Evolutionary conservation across 495 filamentous ascomycete species (phyloP).

Genomic region (Neurospora tetraspora): DNA sequence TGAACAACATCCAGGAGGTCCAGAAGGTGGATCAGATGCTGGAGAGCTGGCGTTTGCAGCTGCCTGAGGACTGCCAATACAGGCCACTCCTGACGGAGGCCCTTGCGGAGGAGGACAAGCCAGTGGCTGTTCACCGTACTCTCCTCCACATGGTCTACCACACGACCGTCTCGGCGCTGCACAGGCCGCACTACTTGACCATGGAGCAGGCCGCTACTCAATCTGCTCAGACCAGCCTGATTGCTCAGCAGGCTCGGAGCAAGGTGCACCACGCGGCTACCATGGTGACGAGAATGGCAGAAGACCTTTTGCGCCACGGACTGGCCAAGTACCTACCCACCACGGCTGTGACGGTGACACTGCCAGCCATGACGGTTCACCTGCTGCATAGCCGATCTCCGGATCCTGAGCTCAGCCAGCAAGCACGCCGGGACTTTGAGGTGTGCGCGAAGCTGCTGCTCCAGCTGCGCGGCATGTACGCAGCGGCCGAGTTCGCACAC

Average conservation of each 20-base stretch:
- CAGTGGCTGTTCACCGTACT: slow-evolving; percentile 61
- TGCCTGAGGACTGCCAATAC: slow-evolving; percentile 60
- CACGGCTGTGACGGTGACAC: slow-evolving; percentile 77
- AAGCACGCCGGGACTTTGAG: slow-evolving; percentile 65
- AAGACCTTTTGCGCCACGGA: slow-evolving; percentile 55
- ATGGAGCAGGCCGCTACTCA: slow-evolving; percentile 41
- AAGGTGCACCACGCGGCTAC: slow-evolving; percentile 70
- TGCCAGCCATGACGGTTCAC: slow-evolving; percentile 86
- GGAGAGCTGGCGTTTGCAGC: slow-evolving; percentile 56
- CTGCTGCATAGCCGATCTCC: slow-evolving; percentile 79
- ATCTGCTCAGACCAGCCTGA: slow-evolving; percentile 28
- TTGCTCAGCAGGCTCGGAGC: slow-evolving; percentile 67
- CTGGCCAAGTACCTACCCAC: slow-evolving; percentile 75
- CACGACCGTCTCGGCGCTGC: slow-evolving; percentile 76
- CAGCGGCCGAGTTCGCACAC: slow-evolving; percentile 76
- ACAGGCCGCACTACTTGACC: slow-evolving; percentile 78
- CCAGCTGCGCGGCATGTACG: slow-evolving; percentile 71
- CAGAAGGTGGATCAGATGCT: slow-evolving; percentile 63
- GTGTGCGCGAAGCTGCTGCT: slow-evolving; percentile 81
- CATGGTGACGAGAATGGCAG: slow-evolving; percentile 71
- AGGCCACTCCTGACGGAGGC: slow-evolving; percentile 38
- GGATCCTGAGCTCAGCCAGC: slow-evolving; percentile 53
- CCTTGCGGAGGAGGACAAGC: slow-evolving; percentile 24
- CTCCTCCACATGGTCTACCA: slow-evolving; percentile 84
- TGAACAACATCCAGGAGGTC: slow-evolving; percentile 65